A percentile compares a stretch with the other conserved stretches of the same genome.
Conservation (phyloP, 2,329 filamentous ascomycete genomes). For the Cladosporium phlei region DNA sequence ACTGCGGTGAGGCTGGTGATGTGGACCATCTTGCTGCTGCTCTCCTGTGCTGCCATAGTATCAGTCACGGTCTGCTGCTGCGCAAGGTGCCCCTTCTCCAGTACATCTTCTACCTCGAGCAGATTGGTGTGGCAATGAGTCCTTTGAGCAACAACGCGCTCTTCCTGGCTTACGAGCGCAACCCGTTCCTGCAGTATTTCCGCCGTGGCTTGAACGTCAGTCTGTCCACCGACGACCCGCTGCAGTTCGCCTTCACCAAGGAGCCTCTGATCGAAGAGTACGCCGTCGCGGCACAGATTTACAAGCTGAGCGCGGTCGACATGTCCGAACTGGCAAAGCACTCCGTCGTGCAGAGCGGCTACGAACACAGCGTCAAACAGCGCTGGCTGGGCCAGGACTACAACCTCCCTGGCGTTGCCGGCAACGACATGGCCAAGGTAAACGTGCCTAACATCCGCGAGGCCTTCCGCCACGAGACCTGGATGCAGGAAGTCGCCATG, state of each 20-base stretch:
- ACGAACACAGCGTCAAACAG: slow-evolving; percentile 82
- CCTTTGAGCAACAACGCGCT: slow-evolving; percentile 95
- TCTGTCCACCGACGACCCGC: slow-evolving; percentile 89
- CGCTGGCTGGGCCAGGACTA: slow-evolving; percentile 84
- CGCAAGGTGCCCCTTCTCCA: slow-evolving; percentile 92
- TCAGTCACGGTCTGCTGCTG: slow-evolving; percentile 87
- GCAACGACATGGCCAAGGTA: slow-evolving; percentile 91
- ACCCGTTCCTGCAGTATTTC: slow-evolving; percentile 95
- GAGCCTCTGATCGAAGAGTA: slow-evolving; percentile 98
- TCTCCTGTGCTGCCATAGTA: slow-evolving; percentile 89
- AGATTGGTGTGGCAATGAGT: slow-evolving; percentile 99
- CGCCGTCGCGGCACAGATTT: slow-evolving; percentile 95
- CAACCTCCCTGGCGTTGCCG: slow-evolving; percentile 69
- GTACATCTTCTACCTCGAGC: slow-evolving; percentile 96
- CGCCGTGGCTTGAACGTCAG: slow-evolving; percentile 91
- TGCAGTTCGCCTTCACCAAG: slow-evolving; percentile 98
- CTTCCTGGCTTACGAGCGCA: slow-evolving; percentile 93
- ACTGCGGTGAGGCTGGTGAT: slow-evolving; percentile 95
- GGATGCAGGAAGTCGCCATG: slow-evolving; percentile 80
- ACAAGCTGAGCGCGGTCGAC: slow-evolving; percentile 92
- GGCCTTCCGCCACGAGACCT: slow-evolving; percentile 81
- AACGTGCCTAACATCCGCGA: slow-evolving; percentile 93
- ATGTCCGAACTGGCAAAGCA: slow-evolving; percentile 99
- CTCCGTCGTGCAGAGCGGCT: slow-evolving; percentile 90
- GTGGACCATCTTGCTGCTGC: slow-evolving; percentile 93